These are phyloP conservation scores for Rhodotorula sp. DNA, from an alignment of 1,284 basidiomycete species.

Conservation along the genomic window DNA sequence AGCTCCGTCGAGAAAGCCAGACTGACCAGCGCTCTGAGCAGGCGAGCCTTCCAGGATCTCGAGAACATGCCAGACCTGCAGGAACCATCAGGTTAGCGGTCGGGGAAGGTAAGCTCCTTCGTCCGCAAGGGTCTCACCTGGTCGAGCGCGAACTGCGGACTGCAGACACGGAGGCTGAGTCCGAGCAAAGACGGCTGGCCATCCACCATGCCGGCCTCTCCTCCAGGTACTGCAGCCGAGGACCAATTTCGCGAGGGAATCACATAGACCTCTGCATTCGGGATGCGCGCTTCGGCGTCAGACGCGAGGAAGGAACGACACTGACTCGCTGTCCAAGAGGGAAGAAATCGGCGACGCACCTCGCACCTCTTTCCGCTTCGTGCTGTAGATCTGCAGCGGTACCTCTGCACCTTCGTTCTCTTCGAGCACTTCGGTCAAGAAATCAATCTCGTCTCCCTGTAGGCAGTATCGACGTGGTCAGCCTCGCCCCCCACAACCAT, in stretches of 20 bases:
- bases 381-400: constrained; percentile 83
- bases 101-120: too few relatives aligned
- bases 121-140: constrained; percentile 54
- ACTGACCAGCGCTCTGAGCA: constrained; percentile 68
- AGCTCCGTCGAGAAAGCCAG: neutral
- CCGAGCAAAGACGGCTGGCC: constrained; percentile 71
- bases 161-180: constrained; percentile 85
- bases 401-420: constrained; percentile 77
- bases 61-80: constrained; percentile 87
- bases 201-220: constrained; percentile 39
- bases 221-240: constrained; percentile 33
- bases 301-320: neutral
- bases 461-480: too few relatives aligned
- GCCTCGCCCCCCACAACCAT: too few relatives aligned
- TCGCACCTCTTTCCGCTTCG: constrained; percentile 77
- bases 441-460: constrained; percentile 59
- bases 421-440: constrained; percentile 78
- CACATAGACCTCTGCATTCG: constrained; percentile 69
- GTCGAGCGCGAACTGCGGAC: constrained; percentile 80
- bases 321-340: too few relatives aligned
- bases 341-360: constrained; percentile 57
- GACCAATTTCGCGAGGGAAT: constrained; percentile 80
- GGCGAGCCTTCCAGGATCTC: constrained; percentile 95
- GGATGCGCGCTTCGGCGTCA: too few relatives aligned
- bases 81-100: neutral